These are phyloP conservation scores for Leucocoprinus leucothites DNA, from an alignment of 768 basidiomycete species.

Conservation along the genomic window DNA sequence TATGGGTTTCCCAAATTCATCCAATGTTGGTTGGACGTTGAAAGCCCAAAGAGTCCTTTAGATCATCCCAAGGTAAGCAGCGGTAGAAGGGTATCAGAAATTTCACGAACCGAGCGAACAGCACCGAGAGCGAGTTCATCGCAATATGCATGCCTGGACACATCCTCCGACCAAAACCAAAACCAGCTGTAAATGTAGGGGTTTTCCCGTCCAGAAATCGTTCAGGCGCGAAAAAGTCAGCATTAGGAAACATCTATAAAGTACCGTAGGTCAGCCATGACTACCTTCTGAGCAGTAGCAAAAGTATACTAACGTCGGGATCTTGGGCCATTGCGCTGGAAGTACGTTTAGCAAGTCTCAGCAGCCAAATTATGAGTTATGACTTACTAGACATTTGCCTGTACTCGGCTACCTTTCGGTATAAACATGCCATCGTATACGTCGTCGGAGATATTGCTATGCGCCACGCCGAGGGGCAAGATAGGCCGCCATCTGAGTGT, in stretches of 20 bases:
- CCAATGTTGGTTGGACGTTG: slow-evolving; percentile 14
- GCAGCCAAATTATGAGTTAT: neutral
- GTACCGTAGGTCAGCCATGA: neutral
- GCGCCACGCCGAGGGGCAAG: slow-evolving; percentile 29
- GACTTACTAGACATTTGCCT: slow-evolving; percentile 23
- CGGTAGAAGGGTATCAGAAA: neutral
- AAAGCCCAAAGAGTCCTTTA: slow-evolving; percentile 24
- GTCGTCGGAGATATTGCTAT: slow-evolving; percentile 32
- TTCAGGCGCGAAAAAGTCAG: slow-evolving; percentile 22
- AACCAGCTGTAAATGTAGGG: slow-evolving; percentile 19
- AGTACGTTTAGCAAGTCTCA: too few species aligned
- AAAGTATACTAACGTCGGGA: slow-evolving; percentile 14
- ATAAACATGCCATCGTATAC: slow-evolving; percentile 33
- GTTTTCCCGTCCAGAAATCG: slow-evolving; percentile 18
- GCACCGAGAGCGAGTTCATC: slow-evolving; percentile 22
- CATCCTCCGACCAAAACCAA: slow-evolving; percentile 27
- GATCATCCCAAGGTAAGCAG: neutral
- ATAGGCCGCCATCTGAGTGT: slow-evolving; percentile 23
- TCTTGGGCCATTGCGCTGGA: slow-evolving; percentile 23
- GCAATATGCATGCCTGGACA: slow-evolving; percentile 27
- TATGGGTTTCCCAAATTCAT: slow-evolving; percentile 15
- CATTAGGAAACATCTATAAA: slow-evolving; percentile 20
- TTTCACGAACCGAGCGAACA: slow-evolving; percentile 19
- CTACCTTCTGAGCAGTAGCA: neutral
- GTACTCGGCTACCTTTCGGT: slow-evolving; percentile 29